Evolutionary conservation across 768 basidiomycete genomes (phyloP), one percentile per base, ranked within the genome.

Genomic region (Amanita subjunquillea): DNA sequence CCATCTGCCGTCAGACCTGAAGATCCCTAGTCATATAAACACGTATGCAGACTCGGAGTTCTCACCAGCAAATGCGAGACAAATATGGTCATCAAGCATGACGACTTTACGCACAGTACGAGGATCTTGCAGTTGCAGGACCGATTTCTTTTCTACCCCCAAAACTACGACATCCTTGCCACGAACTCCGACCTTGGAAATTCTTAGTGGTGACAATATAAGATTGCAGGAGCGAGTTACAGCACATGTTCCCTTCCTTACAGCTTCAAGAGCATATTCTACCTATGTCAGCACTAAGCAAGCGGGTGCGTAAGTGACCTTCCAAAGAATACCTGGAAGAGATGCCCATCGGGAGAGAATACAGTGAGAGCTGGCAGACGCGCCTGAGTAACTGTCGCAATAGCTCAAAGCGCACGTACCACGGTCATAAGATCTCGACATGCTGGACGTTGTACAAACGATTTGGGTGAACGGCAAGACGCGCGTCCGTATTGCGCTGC

Each of bases 71-170:
- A 99, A 99, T 15, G 94, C 96, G 53, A 98, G 77, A 64, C 93
- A 97, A 54, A 99, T 70, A 64, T 99, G 96, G 64, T 99, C 96
- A 65, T 99, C 96, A 48, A 99, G 72, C 92, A 97, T 93, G 54
- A 90, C 96, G 6, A 98, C 94, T 68, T 99, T 99, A 50, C 96
- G 77, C 13, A 98, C 94, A 1, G 96, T 99, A 50, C 96, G 79
- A 6, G 96, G 93, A 69, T 99, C 96, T 74, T 99, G 96, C 15
- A 99, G 79, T 69, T 99, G 96, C 9, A 98, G 76, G 27, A 96
- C 83, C 0, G 91, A 92, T 71, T 97, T 98, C 88, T 98, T 98
- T 77, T 99, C 96, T 29, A 98, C 95, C 47, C 95, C 96, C 23
- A 99, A 76, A 3, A 99, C 91, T 2, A 97, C 96, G 27, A 94